A percentile compares a stretch with the other conserved stretches of the same genome.
phyloP scores from a whole-genome alignment of 2,329 filamentous ascomycete species.

The Penicillium thymicola region DNA sequence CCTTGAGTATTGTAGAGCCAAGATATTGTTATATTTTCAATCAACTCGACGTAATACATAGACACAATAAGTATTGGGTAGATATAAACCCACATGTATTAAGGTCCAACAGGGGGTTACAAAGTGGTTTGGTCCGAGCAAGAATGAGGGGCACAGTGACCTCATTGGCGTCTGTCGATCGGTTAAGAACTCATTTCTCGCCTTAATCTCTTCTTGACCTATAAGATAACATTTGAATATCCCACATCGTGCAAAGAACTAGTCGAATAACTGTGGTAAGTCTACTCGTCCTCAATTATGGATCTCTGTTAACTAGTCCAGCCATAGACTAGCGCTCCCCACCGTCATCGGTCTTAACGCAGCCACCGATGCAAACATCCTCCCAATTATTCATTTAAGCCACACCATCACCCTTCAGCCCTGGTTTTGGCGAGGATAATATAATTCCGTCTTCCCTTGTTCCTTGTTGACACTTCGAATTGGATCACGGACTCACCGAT shows the following conservation, averaged over 20 bases:
- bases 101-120: background rate
- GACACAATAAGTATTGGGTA: background rate
- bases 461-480: background rate
- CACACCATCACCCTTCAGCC: background rate
- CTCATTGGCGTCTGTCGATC: slow-evolving; percentile 3
- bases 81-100: background rate
- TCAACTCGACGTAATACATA: background rate
- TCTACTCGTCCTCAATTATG: background rate
- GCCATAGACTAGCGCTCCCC: slow-evolving; percentile 5
- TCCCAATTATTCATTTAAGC: background rate
- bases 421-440: background rate
- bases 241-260: background rate
- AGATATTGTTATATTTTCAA: background rate
- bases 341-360: background rate
- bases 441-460: background rate
- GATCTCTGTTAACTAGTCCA: slow-evolving; percentile 3
- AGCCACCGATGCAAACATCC: background rate
- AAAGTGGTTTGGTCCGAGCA: background rate
- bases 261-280: background rate
- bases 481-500: background rate
- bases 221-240: background rate
- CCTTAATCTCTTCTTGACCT: background rate
- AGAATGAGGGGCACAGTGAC: slow-evolving; percentile 1
- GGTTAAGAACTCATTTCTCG: background rate
- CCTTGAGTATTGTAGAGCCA: background rate